A percentile compares a stretch with the other conserved stretches of the same genome.
Evolutionary conservation across 1,284 basidiomycete species (phyloP).

Genomic region (Pisolithus thermaeus): DNA sequence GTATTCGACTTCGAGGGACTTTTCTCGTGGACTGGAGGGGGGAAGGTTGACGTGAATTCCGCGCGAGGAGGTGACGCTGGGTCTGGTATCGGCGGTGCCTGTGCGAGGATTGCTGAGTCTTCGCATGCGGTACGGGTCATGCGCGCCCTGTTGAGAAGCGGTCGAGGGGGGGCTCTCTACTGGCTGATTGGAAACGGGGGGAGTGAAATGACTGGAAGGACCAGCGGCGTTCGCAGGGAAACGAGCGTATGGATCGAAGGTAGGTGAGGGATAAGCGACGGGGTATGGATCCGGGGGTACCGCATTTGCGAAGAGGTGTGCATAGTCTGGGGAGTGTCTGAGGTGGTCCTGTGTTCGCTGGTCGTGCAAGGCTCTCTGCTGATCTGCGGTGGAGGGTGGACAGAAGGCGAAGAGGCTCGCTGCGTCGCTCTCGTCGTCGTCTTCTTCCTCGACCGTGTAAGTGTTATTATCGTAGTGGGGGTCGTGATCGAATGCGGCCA

Average conservation of each 20-base stretch:
- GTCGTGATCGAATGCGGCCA: constrained; percentile 26
- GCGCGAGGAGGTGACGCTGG: constrained; percentile 35
- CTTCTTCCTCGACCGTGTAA: constrained; percentile 43
- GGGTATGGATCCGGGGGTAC: constrained; percentile 6
- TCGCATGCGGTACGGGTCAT: constrained; percentile 47
- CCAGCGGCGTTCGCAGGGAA: constrained; percentile 31
- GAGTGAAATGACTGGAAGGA: constrained; percentile 31
- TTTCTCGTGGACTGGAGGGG: constrained; percentile 26
- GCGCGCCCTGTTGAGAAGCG: constrained; percentile 32
- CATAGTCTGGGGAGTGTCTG: constrained; percentile 10
- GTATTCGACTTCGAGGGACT: constrained; percentile 23
- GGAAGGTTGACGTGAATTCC: constrained; percentile 43
- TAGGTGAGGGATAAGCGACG: constrained; percentile 30
- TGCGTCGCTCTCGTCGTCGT: constrained; percentile 59
- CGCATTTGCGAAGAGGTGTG: constrained; percentile 13
- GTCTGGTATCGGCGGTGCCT: constrained; percentile 24
- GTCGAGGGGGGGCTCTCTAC: constrained; percentile 48
- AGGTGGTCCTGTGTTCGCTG: constrained; percentile 21
- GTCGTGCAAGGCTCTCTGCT: constrained; percentile 26
- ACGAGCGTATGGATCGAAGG: constrained; percentile 35
- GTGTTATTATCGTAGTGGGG: constrained; percentile 30
- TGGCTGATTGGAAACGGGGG: constrained; percentile 30
- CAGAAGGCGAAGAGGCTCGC: constrained; percentile 80
- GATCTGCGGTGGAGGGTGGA: constrained; percentile 64
- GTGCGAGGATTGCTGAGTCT: constrained; percentile 32